Evolutionary conservation across 345 rosid species (phyloP), one percentile per base, ranked within the genome.

Genomic region (Acer campestre): DNA sequence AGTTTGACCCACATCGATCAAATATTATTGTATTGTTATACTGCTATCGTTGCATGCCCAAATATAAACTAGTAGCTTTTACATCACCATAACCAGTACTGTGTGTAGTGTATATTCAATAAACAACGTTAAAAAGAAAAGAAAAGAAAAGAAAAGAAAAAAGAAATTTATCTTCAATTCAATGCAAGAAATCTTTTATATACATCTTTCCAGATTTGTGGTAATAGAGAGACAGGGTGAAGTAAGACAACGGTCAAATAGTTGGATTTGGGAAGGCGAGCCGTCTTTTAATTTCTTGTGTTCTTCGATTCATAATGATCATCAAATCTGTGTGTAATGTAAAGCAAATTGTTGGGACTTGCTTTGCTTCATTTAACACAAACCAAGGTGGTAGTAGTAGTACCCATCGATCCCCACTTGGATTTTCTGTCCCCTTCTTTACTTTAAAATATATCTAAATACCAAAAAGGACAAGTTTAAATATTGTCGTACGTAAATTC

Each of bases 361-460:
- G 61, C 20, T 27, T 77, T 73, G 76, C 78, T 78, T 78, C 76
- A 64, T 53, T 58, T 42, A 65, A 42, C 76, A 78, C 69, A 78
- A 78, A 74, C 67, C 79, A 78, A 70, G n/a, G 46, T 42, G 5
- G 46, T 1, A 42, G 46, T 31, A 31, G 5, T 31, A 31, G 77
- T 10, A 17, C 72, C 67, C 25, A 46, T 29, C 31, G 31, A 29
- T 25, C 77, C 80, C 76, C 84, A 74, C 76, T 74, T 78, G 75
- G 78, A 81, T 81, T 75, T 81, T 49, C 55, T 78, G 81, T 70
- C 79, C 29, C 80, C 78, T n/a, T 16, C 53, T 58, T 74, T 61
- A n/a, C 51, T 48, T 38, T 51, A 29, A 49, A 42, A 61, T 16
- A 61, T 16, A 73, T 61, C 68, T 25, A 35, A 35, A 35, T 5